A percentile compares a stretch with the other conserved stretches of the same genome.
Conservation (phyloP, 2,329 filamentous ascomycete species). For the Penicillium sp. region DNA sequence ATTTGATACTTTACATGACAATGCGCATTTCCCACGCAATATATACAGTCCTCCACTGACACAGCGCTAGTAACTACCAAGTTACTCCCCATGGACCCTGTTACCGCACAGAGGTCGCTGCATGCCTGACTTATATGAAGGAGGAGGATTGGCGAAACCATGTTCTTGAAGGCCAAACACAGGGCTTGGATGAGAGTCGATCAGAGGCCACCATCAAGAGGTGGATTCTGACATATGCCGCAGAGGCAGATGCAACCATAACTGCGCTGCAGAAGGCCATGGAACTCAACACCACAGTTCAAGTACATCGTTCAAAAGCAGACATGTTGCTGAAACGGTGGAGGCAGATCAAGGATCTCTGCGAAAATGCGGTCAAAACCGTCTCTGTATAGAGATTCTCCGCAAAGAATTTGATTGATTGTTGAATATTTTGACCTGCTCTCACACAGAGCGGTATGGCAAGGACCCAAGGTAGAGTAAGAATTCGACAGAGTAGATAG, state of each 20-base stretch:
- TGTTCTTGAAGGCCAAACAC: slow-evolving; percentile 36
- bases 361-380: slow-evolving; percentile 26
- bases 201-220: slow-evolving; percentile 33
- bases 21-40: background rate
- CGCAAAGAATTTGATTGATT: background rate
- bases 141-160: slow-evolving; percentile 40
- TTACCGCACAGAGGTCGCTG: slow-evolving; percentile 44
- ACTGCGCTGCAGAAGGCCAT: slow-evolving; percentile 21
- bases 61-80: slow-evolving; percentile 40
- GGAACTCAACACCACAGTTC: slow-evolving; percentile 13
- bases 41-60: slow-evolving; percentile 4
- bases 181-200: slow-evolving; percentile 30
- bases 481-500: background rate
- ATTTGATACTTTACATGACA: slow-evolving; percentile 5
- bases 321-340: slow-evolving; percentile 36
- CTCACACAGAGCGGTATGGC: background rate
- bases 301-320: slow-evolving; percentile 23
- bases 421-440: background rate
- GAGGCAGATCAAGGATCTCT: slow-evolving; percentile 40
- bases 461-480: background rate
- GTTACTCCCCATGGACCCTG: slow-evolving; percentile 39
- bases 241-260: slow-evolving; percentile 34
- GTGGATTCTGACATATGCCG: slow-evolving; percentile 37
- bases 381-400: slow-evolving; percentile 16
- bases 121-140: slow-evolving; percentile 41